These are phyloP conservation scores for Rubia yunnanensis DNA, from an alignment of 257 asterid genomes.

Conservation along the genomic window DNA sequence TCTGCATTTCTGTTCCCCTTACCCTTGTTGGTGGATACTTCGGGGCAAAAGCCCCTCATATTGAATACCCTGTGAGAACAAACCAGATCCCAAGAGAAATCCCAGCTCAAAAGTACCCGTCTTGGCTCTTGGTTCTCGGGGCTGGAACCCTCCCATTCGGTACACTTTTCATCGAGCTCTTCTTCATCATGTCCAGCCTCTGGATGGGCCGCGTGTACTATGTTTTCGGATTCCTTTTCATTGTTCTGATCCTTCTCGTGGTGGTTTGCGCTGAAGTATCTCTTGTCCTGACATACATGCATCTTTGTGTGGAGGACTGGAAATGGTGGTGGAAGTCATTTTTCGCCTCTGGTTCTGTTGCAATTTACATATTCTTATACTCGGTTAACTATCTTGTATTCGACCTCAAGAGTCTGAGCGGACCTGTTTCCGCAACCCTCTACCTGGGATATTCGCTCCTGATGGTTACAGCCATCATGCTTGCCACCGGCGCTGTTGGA, in stretches of 20 bases:
- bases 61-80: conserved; percentile 71
- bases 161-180: conserved; percentile 87
- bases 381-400: conserved; percentile 59
- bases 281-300: conserved; percentile 84
- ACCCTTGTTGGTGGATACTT: conserved; percentile 70
- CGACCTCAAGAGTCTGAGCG: conserved; percentile 76
- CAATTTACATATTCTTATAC: conserved; percentile 67
- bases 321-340: conserved; percentile 98
- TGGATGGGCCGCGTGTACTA: conserved; percentile 93
- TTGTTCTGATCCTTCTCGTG: conserved; percentile 57
- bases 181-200: conserved; percentile 85
- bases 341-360: conserved; percentile 82
- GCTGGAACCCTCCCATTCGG: conserved; percentile 97
- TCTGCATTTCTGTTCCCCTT: conserved; percentile 81
- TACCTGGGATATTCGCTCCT: conserved; percentile 77
- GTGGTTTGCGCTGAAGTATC: conserved; percentile 90
- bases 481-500: conserved; percentile 83
- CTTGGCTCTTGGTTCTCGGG: conserved; percentile 82
- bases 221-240: conserved; percentile 69
- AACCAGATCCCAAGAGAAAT: conserved; percentile 87
- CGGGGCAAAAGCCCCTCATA: conserved; percentile 72
- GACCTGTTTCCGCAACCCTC: conserved; percentile 78
- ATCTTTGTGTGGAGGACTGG: conserved; percentile 87
- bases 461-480: conserved; percentile 79
- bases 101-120: conserved; percentile 76